phyloP scores from a whole-genome alignment of 768 basidiomycete genomes.

The Strobilomyces echinocephalus region DNA sequence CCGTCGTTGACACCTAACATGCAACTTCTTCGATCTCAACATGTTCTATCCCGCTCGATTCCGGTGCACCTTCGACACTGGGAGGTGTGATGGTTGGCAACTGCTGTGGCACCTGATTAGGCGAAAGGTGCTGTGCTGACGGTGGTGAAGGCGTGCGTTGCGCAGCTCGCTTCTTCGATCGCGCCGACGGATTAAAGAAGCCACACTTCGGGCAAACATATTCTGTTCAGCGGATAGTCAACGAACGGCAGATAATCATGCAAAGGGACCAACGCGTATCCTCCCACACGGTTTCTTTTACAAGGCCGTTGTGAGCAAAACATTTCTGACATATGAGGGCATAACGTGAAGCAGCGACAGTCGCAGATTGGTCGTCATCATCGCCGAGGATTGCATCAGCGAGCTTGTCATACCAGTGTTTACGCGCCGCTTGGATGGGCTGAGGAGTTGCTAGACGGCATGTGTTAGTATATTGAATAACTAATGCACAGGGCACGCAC shows the following conservation, averaged over 20 bases:
- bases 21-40: conserved; percentile 5
- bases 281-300: conserved; percentile 76
- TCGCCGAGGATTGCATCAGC: conserved; percentile 86
- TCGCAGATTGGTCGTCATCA: conserved; percentile 47
- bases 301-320: conserved; percentile 84
- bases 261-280: conserved; percentile 62
- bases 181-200: conserved; percentile 62
- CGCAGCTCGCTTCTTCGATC: conserved; percentile 28
- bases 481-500: conserved; percentile 26
- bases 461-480: conserved; percentile 8
- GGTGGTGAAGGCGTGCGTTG: conserved; percentile 29
- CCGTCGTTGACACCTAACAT: neutral
- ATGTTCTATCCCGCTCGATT: neutral
- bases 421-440: conserved; percentile 49
- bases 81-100: neutral
- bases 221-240: conserved; percentile 42
- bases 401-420: conserved; percentile 83
- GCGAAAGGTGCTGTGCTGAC: conserved; percentile 6
- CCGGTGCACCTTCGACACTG: conserved; percentile 1
- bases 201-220: conserved; percentile 84
- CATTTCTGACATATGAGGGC: conserved; percentile 88
- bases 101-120: conserved; percentile 6
- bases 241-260: neutral
- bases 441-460: conserved; percentile 33
- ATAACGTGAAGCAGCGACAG: conserved; percentile 48